Evolutionary conservation across 371 early-diverging fungal genomes (phyloP), one percentile per base, ranked within the genome.

Genomic region (Mucor circinelloides): DNA sequence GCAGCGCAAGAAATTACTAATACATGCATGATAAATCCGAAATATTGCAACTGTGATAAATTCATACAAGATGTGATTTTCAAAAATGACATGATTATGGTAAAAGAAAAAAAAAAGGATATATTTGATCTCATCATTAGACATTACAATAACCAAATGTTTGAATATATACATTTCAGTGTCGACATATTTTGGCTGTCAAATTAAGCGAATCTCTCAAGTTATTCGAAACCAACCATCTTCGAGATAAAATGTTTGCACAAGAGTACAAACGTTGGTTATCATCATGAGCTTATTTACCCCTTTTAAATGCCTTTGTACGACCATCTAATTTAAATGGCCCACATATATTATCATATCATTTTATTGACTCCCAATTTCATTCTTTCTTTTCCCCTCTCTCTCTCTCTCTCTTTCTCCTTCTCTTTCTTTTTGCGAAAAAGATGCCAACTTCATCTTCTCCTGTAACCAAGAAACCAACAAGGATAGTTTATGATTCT

Each of bases 111-210:
- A n/a, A n/a, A n/a, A n/a, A n/a, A n/a, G n/a, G 42, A 23, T 9
- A 12, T 31, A 6, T 31, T 30, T 19, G 23, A 31, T 40, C 17
- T 17, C 17, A 10, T 1, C 6, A 3, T 21, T 21, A 1, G 21
- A 21, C 21, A 46, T n/a, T 6, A 19, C 9, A 46, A 21, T 46
- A 46, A 46, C 9, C 21, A n/a, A 46, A 25, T 23, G 12, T 48
- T n/a, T n/a, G n/a, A n/a, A n/a, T n/a, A n/a, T n/a, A n/a, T n/a
- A n/a, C n/a, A n/a, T n/a, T n/a, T n/a, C n/a, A 74, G 75, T 74
- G 75, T 42, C 71, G 71, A 17, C 75, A 74, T 63, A 32, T 58
- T 2, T 42, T 74, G 30, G 75, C 75, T 23, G 68, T 59, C 9
- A 42, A 62, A 3, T 19, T 74, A 1, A 62, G 64, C 7, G 68